Evolutionary conservation across 75 land plant genomes (phyloP).

Genomic region (Cryptomeria japonica): DNA sequence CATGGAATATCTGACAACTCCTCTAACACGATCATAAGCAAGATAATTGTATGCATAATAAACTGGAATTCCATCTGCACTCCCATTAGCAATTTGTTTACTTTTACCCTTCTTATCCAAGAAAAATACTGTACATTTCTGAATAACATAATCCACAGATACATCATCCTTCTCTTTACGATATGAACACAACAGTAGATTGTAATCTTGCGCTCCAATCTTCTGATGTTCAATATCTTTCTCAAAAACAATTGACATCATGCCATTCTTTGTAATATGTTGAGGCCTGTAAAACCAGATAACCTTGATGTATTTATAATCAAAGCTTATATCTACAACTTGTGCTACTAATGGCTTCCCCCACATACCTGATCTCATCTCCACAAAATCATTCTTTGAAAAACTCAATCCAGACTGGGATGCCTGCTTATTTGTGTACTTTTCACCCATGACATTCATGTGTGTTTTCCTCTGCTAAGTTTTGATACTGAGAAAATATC

Average conservation of each 20-base stretch:
- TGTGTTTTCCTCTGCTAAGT: too few relatives aligned
- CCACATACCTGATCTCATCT: background rate
- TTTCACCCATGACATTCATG: too few relatives aligned
- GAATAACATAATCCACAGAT: background rate
- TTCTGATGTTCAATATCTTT: background rate
- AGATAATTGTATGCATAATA: background rate
- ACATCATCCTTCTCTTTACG: background rate
- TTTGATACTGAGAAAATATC: too few relatives aligned
- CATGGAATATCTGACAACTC: background rate
- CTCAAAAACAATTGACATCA: background rate
- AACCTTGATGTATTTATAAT: background rate
- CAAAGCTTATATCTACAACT: background rate
- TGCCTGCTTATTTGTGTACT: too few relatives aligned
- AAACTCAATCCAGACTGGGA: too few relatives aligned
- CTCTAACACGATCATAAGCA: background rate
- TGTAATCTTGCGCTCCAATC: background rate
- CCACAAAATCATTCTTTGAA: background rate
- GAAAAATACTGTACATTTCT: background rate
- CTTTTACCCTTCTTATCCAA: background rate
- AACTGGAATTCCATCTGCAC: background rate
- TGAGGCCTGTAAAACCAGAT: background rate
- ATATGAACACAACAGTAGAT: background rate
- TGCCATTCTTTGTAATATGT: background rate
- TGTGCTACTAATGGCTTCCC: background rate
- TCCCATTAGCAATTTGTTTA: background rate